Base-by-base conservation (phyloP, 805 yeast species). In the Suhomyces sp. region DNA sequence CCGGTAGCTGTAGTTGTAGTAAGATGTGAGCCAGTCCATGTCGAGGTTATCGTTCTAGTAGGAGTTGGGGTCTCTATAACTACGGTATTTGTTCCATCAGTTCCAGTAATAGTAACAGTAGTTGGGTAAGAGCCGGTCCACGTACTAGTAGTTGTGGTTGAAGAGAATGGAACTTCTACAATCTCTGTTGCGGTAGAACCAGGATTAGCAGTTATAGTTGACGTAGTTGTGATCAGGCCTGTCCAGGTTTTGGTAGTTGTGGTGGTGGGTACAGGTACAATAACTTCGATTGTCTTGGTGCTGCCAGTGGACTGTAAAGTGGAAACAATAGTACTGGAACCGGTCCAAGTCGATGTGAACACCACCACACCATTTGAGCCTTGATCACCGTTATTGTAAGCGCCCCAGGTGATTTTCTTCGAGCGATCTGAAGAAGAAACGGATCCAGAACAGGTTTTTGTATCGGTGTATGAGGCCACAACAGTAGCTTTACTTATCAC, bases 61-160 rank as follows among this genome's bases (percentile, higher is more conserved):
- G 57, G 57, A 15, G 43, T 35, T 15, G 63, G 62, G 12, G 61
- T 58, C 7, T 53, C 49, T 9, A 57, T 54, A n/a, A 48, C 47
- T 33, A 54, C 44, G 19, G 60, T 58, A 25, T 46, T 41, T 6
- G 53, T 40, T 6, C 35, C 50, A 31, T 31, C 40, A 24, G 48
- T 37, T 20, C 44, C 46, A 33, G 52, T 47, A 10, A 46, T 52
- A 12, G 56, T 31, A 12, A 37, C 43, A 12, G 59, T 53, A 10
- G 55, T 40, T 4, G 48, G 49, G 27, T 13, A 21, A 6, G 55
- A n/a, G 4, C 57, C 57, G 21, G 62, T 51, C 55, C 57, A 59
- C 1, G 61, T 52, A 6, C 52, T 19, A 10, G 65, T 61, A 3
- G 49, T 39, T 4, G 62, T 59, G 13, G 45, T 46, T 12, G 58